Conservation (phyloP, 495 filamentous ascomycete genomes). For the Bathelium albidoporum region DNA sequence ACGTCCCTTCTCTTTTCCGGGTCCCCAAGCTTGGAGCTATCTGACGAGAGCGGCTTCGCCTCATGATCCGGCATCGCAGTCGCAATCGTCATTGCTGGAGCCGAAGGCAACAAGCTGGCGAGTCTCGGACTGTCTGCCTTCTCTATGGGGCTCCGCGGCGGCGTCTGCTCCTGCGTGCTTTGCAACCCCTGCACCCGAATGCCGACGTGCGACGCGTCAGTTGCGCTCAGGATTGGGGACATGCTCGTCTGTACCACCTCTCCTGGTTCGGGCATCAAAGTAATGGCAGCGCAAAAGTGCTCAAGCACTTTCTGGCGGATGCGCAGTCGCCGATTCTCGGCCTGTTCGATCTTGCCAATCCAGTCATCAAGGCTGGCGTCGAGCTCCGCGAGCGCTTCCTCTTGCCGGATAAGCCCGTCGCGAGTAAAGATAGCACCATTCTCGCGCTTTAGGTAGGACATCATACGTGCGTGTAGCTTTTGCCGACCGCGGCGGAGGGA, state of each 20-base stretch:
- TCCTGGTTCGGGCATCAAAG: slow-evolving; percentile 19
- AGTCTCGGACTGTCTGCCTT: not conserved
- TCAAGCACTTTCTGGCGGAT: slow-evolving; percentile 69
- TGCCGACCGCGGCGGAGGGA: slow-evolving; percentile 56
- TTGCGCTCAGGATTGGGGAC: not conserved
- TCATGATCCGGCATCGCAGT: slow-evolving; percentile 23
- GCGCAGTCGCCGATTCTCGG: slow-evolving; percentile 59
- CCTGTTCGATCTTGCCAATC: slow-evolving; percentile 59
- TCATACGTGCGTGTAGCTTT: slow-evolving; percentile 58
- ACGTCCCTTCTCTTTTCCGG: slow-evolving; percentile 30
- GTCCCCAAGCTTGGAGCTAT: slow-evolving; percentile 31
- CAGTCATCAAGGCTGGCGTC: slow-evolving; percentile 68
- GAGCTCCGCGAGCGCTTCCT: slow-evolving; percentile 60
- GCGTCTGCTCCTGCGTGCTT: slow-evolving; percentile 14
- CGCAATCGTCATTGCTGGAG: slow-evolving; percentile 9
- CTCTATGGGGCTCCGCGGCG: slow-evolving; percentile 22
- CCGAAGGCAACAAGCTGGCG: not conserved
- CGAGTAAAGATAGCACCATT: slow-evolving; percentile 53
- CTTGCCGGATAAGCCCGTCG: slow-evolving; percentile 61
- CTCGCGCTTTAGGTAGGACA: slow-evolving; percentile 54
- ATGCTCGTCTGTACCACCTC: not conserved
- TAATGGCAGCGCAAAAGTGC: slow-evolving; percentile 54
- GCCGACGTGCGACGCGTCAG: not conserved
- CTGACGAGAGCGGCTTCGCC: slow-evolving; percentile 26
- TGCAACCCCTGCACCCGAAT: not conserved